phyloP scores from a whole-genome alignment of 495 filamentous ascomycete genomes.

The Trichoderma gamsii region DNA sequence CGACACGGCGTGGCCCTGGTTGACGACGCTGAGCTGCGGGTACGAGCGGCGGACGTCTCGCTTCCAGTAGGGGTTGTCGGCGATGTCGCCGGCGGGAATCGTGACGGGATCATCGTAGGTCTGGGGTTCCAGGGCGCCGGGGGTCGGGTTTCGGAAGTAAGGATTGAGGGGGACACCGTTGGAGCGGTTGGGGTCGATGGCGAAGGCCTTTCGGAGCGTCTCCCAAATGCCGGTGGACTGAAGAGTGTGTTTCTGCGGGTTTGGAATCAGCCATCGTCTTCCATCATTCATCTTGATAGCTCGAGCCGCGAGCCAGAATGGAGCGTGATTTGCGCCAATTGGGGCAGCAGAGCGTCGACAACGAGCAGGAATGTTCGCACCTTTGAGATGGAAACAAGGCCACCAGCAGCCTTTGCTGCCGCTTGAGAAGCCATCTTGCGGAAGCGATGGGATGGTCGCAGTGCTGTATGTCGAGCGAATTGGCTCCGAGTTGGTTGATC shows the following conservation, averaged over 20 bases:
- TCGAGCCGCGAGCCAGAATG: not conserved
- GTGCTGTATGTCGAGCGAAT: conserved; percentile 19
- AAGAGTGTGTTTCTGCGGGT: conserved; percentile 87
- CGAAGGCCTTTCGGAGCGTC: conserved; percentile 64
- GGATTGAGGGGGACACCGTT: conserved; percentile 89
- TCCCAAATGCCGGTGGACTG: conserved; percentile 90
- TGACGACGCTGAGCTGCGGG: conserved; percentile 72
- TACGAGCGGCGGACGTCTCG: conserved; percentile 83
- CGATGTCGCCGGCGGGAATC: conserved; percentile 84
- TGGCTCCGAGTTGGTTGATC: conserved; percentile 6
- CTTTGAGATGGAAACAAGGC: conserved; percentile 42
- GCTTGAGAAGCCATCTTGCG: conserved; percentile 50
- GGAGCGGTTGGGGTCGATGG: conserved; percentile 84
- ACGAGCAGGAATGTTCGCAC: conserved; percentile 23
- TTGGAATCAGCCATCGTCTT: conserved; percentile 3
- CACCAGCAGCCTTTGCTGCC: conserved; percentile 43
- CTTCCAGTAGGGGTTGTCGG: conserved; percentile 98
- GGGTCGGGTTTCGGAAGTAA: conserved; percentile 82
- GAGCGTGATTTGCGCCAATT: not conserved
- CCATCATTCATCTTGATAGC: too few species aligned
- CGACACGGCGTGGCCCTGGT: conserved; percentile 76
- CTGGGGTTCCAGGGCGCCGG: conserved; percentile 69
- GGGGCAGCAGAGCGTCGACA: not conserved
- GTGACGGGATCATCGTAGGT: conserved; percentile 87
- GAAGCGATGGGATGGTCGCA: conserved; percentile 10